Evolutionary conservation across 176 grass and related monocot genomes (phyloP), one percentile per base, ranked within the genome.

Genomic region (Guadua angustifolia): DNA sequence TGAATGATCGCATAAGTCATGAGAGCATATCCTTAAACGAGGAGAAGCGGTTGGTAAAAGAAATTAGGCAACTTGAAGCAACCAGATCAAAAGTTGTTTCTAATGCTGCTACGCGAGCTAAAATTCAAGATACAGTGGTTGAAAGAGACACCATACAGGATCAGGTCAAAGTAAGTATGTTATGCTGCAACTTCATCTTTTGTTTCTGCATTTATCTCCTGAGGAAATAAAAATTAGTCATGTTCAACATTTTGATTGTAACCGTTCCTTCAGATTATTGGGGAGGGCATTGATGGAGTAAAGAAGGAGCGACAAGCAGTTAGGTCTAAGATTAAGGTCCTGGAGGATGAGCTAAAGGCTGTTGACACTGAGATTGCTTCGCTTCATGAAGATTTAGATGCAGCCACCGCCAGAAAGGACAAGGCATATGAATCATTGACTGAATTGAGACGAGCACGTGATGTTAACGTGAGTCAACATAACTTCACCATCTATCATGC

Each of bases 1-100:
- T 99, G 81, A 87, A 94, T 8, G 87, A 99, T 77, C 91, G 87
- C 18, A 94, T 99, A 22, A 73, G 84, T 84, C 96, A 99, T 79
- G 96, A 99, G 74, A 99, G 91, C 80, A 95, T 94, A 70, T n/a
- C 91, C 32, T 88, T 99, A 56, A 74, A 79, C 66, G 93, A 99
- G 83, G 96, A 99, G 81, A 99, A 99, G 78, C 91, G 84, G 25
- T 71, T 95, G 73, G 55, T 99, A 65, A 99, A 87, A 81, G 93
- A 99, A 68, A 99, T 99, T 49, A 94, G 89, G 78, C 85, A 90
- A 40, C 96, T 99, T 84, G 91, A 99, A 89, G 89, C 87, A 87
- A 95, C 93, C 53, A 92, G 96, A 62, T 82, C 87, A 6, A 91
- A 93, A 77, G 96, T 99, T n/a, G 83, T 88, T 66, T 88, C 86